These are phyloP conservation scores for Alternaria ethzedia DNA, from an alignment of 2,329 filamentous ascomycete species.

Conservation along the genomic window DNA sequence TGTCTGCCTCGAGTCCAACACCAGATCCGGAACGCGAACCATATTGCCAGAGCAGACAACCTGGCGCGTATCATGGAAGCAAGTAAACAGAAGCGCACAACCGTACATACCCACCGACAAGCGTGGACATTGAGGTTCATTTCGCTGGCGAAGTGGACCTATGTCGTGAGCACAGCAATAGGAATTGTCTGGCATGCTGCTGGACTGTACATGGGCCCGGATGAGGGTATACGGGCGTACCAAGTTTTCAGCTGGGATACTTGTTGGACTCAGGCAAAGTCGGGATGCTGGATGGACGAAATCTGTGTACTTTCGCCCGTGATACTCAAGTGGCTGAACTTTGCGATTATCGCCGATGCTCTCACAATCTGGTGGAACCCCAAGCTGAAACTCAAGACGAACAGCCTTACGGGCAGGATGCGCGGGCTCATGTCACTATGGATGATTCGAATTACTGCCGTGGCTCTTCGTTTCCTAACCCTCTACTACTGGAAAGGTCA, in stretches of 20 bases:
- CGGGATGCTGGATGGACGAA: slow-evolving; percentile 23
- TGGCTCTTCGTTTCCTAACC: slow-evolving; percentile 61
- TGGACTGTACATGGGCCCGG: slow-evolving; percentile 26
- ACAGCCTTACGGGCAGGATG: slow-evolving; percentile 59
- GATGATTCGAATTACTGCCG: slow-evolving; percentile 65
- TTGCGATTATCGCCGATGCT: slow-evolving; percentile 57
- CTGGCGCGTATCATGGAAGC: slow-evolving; percentile 76
- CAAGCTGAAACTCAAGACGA: slow-evolving; percentile 67
- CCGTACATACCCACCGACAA: slow-evolving; percentile 44
- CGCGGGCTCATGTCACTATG: slow-evolving; percentile 70
- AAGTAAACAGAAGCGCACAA: slow-evolving; percentile 37
- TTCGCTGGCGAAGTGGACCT: slow-evolving; percentile 53
- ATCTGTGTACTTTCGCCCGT: slow-evolving; percentile 36
- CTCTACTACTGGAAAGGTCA: slow-evolving; percentile 38
- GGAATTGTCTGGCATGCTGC: slow-evolving; percentile 47
- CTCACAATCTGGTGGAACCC: slow-evolving; percentile 73
- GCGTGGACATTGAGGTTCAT: slow-evolving; percentile 52
- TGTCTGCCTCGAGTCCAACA: slow-evolving; percentile 78
- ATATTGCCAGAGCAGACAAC: slow-evolving; percentile 84
- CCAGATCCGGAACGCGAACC: slow-evolving; percentile 73
- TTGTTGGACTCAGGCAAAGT: slow-evolving; percentile 33
- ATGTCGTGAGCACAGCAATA: slow-evolving; percentile 48
- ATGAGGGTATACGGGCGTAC: slow-evolving; percentile 7
- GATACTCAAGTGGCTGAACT: slow-evolving; percentile 23
- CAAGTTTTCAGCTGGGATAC: slow-evolving; percentile 16